These are phyloP conservation scores for Kluyveromyces marxianus DNA, from an alignment of 1,139 yeast species.

Conservation along the genomic window DNA sequence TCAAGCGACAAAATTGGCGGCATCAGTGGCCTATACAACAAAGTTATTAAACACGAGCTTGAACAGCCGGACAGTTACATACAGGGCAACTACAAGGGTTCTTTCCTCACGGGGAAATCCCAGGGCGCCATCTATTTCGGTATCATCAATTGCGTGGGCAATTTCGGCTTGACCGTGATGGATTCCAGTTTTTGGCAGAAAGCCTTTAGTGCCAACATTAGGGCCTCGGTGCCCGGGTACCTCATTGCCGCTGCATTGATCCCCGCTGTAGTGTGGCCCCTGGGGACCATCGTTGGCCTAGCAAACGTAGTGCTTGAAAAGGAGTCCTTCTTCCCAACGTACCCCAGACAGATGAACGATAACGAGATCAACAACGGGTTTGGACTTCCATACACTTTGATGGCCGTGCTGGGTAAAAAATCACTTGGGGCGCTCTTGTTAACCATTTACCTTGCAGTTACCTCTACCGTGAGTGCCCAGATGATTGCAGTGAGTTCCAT, in stretches of 20 bases:
- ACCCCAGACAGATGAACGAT: slow-evolving; percentile 40
- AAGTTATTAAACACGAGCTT: too few relatives aligned
- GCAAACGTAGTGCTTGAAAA: slow-evolving; percentile 43
- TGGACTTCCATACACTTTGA: slow-evolving; percentile 48
- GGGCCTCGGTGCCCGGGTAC: slow-evolving; percentile 36
- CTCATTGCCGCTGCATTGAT: slow-evolving; percentile 33
- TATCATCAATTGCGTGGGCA: slow-evolving; percentile 24
- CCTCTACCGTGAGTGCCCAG: slow-evolving; percentile 51
- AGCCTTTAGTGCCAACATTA: slow-evolving; percentile 35
- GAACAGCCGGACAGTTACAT: slow-evolving; percentile 14
- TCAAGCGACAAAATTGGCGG: slow-evolving; percentile 25
- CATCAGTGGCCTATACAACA: slow-evolving; percentile 27
- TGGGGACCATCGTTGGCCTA: slow-evolving; percentile 39
- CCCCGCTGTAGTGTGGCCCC: slow-evolving; percentile 31
- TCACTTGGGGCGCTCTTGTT: slow-evolving; percentile 48
- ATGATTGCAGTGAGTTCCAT: slow-evolving; percentile 50
- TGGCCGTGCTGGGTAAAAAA: slow-evolving; percentile 45
- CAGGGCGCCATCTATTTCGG: slow-evolving; percentile 11
- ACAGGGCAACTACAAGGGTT: slow-evolving; percentile 21
- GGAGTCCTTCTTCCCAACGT: slow-evolving; percentile 45
- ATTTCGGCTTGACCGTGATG: slow-evolving; percentile 19
- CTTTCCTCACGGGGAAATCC: slow-evolving; percentile 11
- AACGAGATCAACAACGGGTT: slow-evolving; percentile 45
- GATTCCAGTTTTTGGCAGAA: slow-evolving; percentile 36
- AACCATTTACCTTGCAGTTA: slow-evolving; percentile 48